Conservation (phyloP, 2,329 filamentous ascomycete genomes). For the Paecilomyces sp. region DNA sequence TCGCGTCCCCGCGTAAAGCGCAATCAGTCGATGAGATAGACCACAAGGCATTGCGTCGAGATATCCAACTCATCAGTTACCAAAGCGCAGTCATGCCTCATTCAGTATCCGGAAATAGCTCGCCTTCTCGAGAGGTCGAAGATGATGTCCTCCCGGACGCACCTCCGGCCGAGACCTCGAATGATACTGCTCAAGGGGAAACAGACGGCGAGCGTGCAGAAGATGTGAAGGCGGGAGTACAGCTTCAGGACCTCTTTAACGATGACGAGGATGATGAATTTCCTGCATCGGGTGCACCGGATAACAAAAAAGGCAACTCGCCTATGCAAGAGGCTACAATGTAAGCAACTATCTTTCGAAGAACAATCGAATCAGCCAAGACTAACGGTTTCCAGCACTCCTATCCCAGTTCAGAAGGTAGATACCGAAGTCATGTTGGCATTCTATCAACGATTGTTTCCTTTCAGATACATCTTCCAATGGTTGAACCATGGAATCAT, state of each 20-base stretch:
- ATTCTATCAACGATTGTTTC: conserved; percentile 94
- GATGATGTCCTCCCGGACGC: conserved; percentile 38
- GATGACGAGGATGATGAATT: conserved; percentile 54
- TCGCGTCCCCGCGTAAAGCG: background rate
- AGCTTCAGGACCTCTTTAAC: conserved; percentile 55
- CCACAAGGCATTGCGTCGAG: background rate
- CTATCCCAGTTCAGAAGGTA: conserved; percentile 40
- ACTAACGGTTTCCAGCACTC: conserved; percentile 14
- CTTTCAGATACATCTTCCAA: conserved; percentile 89
- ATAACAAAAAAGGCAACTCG: conserved; percentile 35
- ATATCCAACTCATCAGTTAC: background rate
- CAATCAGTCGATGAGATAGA: background rate
- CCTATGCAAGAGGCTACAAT: conserved; percentile 28
- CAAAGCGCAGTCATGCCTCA: conserved; percentile 27
- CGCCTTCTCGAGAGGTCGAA: conserved; percentile 30
- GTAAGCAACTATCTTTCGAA: conserved; percentile 20
- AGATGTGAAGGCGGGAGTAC: conserved; percentile 23
- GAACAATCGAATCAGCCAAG: conserved; percentile 7
- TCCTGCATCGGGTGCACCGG: conserved; percentile 44
- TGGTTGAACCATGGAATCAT: conserved; percentile 93
- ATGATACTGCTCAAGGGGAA: conserved; percentile 3
- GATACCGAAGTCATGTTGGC: conserved; percentile 82
- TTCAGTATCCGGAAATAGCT: conserved; percentile 29
- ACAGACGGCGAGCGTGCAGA: conserved; percentile 4
- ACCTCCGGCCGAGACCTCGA: conserved; percentile 10